phyloP scores from a whole-genome alignment of 2,329 filamentous ascomycete species.

The Thelonectria rubi region DNA sequence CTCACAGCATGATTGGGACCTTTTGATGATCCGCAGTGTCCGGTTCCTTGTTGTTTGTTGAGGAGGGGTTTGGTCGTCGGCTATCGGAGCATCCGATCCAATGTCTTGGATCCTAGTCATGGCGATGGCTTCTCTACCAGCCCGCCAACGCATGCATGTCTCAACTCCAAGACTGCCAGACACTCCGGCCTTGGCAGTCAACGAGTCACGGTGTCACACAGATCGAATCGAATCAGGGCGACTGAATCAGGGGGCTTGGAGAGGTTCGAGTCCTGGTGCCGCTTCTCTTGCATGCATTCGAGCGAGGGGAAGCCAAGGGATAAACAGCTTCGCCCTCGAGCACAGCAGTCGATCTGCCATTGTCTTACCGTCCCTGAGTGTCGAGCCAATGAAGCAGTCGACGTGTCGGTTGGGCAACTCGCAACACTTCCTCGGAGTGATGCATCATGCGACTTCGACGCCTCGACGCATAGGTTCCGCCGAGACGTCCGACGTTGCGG shows the following conservation, averaged over 20 bases:
- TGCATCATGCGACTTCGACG: not conserved
- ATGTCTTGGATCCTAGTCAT: not conserved
- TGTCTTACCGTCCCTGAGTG: not conserved
- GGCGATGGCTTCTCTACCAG: not conserved
- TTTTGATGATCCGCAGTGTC: conserved; percentile 1
- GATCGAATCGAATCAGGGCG: not conserved
- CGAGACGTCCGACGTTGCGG: not conserved
- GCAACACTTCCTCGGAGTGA: not conserved
- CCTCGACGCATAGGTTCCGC: not conserved
- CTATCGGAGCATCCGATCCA: not conserved
- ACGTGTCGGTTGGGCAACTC: not conserved
- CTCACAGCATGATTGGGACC: conserved; percentile 13
- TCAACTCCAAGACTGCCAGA: not conserved
- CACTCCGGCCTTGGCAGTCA: not conserved
- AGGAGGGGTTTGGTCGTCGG: not conserved
- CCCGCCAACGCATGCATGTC: not conserved
- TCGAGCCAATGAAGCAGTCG: not conserved
- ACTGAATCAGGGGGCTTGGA: not conserved
- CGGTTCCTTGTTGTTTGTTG: not conserved
- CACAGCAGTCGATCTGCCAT: not conserved
- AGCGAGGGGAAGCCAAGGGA: not conserved
- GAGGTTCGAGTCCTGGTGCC: not conserved
- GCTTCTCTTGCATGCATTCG: not conserved
- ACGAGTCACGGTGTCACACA: not conserved
- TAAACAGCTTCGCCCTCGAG: not conserved